phyloP scores from a whole-genome alignment of 345 rosid genomes.

The Jatropha curcas region DNA sequence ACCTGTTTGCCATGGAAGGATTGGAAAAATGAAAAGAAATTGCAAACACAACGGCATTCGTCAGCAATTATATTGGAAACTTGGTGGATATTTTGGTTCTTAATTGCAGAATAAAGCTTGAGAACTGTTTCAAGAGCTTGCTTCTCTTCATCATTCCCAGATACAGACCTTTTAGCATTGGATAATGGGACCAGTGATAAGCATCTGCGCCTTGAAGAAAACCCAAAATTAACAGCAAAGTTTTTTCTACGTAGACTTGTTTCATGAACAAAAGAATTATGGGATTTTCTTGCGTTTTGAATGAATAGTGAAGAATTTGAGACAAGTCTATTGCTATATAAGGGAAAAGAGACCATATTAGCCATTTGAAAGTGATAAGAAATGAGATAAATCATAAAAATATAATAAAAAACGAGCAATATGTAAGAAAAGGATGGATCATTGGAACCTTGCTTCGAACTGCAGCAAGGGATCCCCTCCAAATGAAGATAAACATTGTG shows the following conservation, averaged over 20 bases:
- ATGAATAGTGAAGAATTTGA: conserved; percentile 11
- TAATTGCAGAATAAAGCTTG: conserved; percentile 53
- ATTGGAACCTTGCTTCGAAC: background rate
- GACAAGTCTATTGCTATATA: background rate
- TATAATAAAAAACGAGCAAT: no score
- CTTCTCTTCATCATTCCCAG: conserved; percentile 31
- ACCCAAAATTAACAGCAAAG: background rate
- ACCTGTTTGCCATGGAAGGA: conserved; percentile 79
- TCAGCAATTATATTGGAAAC: conserved; percentile 64
- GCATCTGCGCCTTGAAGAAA: conserved; percentile 6
- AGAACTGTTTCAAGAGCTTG: conserved; percentile 61
- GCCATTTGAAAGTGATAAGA: conserved; percentile 5
- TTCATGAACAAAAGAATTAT: background rate
- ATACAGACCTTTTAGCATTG: conserved; percentile 18
- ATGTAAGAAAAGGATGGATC: background rate
- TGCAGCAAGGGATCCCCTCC: background rate
- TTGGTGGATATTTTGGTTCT: conserved; percentile 42
- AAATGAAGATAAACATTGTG: background rate
- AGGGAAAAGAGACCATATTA: conserved; percentile 9
- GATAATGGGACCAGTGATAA: conserved; percentile 16
- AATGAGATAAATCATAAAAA: background rate
- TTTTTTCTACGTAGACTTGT: background rate
- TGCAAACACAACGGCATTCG: conserved; percentile 67
- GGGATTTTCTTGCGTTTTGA: conserved; percentile 7
- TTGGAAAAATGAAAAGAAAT: conserved; percentile 48